Evolutionary conservation across 139 green algal species (phyloP).

Genomic region (Chlamydomonas eustigma): DNA sequence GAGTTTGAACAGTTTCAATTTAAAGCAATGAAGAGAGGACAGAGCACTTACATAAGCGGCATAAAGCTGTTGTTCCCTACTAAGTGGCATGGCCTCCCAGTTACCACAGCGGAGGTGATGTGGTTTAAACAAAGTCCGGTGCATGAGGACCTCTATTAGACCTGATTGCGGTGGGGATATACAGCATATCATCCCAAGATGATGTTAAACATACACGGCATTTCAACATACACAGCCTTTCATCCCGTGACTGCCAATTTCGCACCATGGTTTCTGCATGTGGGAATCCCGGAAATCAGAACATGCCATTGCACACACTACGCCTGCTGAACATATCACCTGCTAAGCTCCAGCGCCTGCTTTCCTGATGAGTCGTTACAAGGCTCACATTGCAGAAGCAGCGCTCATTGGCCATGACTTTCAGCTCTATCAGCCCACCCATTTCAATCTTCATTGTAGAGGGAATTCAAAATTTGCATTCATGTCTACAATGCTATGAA

Average conservation of each 20-base stretch:
- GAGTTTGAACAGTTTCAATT: too few species aligned
- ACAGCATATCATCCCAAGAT: too few species aligned
- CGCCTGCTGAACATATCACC: not conserved
- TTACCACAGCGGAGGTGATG: conserved; percentile 20
- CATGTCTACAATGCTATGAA: too few species aligned
- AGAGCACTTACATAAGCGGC: conserved; percentile 1
- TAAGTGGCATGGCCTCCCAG: conserved; percentile 23
- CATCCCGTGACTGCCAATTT: too few species aligned
- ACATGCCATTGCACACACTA: not conserved
- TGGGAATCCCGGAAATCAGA: too few species aligned
- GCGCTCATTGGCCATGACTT: conserved; percentile 2
- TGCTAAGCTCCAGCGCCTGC: not conserved
- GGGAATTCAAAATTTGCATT: too few species aligned
- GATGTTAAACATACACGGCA: too few species aligned
- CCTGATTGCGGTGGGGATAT: too few species aligned
- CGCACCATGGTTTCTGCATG: too few species aligned
- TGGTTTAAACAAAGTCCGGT: conserved; percentile 2
- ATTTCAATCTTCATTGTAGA: conserved; percentile 13
- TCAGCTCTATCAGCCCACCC: conserved; percentile 10
- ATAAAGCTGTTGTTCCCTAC: conserved; percentile 15
- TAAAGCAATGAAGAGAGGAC: not conserved
- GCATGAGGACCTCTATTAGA: conserved; percentile 4
- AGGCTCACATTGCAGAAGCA: not conserved
- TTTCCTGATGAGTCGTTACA: not conserved
- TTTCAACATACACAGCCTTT: too few species aligned